Evolutionary conservation across 345 rosid genomes (phyloP).

Genomic region (Boechera divaricarpa): DNA sequence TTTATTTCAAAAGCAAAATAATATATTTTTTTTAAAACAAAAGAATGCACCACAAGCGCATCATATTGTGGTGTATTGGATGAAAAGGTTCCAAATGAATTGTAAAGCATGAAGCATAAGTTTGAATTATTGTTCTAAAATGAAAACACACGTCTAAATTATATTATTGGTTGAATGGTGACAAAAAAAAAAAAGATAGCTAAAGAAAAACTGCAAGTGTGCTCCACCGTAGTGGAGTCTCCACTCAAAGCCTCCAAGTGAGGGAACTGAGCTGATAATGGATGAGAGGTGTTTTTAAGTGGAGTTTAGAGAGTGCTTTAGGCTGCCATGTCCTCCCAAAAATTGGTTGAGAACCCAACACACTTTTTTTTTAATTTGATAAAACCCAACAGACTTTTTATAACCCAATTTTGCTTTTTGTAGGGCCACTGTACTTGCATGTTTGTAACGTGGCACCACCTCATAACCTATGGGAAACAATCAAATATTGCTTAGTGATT

Average conservation of each 20-base stretch:
- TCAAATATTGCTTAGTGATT: not conserved
- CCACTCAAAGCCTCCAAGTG: slow-evolving; percentile 16
- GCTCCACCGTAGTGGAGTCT: not conserved
- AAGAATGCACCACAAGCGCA: too few relatives aligned
- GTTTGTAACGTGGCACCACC: slow-evolving; percentile 28
- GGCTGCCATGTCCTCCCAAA: not conserved
- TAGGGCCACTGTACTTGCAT: slow-evolving; percentile 19
- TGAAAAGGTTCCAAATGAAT: too few relatives aligned
- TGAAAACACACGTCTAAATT: not conserved
- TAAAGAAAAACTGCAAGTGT: not conserved
- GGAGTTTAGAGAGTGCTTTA: slow-evolving; percentile 1
- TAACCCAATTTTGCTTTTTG: not conserved
- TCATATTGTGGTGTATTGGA: too few relatives aligned
- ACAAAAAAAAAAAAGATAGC: not conserved
- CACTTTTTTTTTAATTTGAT: not conserved
- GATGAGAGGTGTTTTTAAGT: not conserved
- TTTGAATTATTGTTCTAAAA: too few relatives aligned
- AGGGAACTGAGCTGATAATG: not conserved
- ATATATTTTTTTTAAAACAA: too few relatives aligned
- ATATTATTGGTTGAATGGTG: slow-evolving; percentile 3
- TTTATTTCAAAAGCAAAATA: too few relatives aligned
- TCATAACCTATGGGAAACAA: not conserved
- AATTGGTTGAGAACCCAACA: slow-evolving; percentile 21
- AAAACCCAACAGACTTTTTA: slow-evolving; percentile 6
- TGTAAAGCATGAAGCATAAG: too few relatives aligned